Conservation (phyloP, 352 stramenopile species). For the Pythium vanterpoolii region DNA sequence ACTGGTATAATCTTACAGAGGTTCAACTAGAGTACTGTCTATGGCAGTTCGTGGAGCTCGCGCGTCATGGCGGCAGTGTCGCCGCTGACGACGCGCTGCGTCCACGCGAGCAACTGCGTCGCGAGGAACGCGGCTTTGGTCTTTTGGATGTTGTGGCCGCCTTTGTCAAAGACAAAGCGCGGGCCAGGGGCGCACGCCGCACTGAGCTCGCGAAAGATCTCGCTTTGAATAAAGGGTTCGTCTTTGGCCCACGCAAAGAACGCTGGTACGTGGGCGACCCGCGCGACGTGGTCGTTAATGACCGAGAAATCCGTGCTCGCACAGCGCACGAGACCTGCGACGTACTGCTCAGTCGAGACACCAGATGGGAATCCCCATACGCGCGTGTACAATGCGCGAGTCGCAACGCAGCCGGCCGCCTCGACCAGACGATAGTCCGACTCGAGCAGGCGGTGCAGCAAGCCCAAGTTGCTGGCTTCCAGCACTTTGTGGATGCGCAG, state of each 20-base stretch:
- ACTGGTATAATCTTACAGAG: too few species aligned
- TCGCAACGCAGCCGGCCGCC: background rate
- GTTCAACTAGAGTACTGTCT: too few species aligned
- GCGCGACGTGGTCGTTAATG: conserved; percentile 26
- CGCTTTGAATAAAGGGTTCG: conserved; percentile 31
- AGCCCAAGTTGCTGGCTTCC: conserved; percentile 3
- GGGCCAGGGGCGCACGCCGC: conserved; percentile 20
- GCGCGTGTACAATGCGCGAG: conserved; percentile 18
- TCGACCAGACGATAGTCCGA: conserved; percentile 14
- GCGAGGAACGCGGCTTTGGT: conserved; percentile 35
- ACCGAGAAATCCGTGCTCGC: conserved; percentile 34
- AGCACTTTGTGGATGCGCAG: conserved; percentile 34
- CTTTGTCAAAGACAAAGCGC: conserved; percentile 33
- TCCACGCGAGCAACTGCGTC: conserved; percentile 25
- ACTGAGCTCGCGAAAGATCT: conserved; percentile 30
- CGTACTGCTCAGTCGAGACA: conserved; percentile 13
- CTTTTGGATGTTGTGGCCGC: conserved; percentile 57
- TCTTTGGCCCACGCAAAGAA: conserved; percentile 38
- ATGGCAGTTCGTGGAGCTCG: conserved; percentile 4
- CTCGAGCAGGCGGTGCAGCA: conserved; percentile 10
- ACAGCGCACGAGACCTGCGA: conserved; percentile 31
- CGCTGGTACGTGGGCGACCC: conserved; percentile 27
- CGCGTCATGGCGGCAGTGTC: background rate
- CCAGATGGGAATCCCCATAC: conserved; percentile 21
- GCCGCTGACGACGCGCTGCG: conserved; percentile 2